Percentiles rank a stretch among this genome's conserved stretches.
These are phyloP conservation scores for Populus hybrid DNA, from an alignment of 441 rosid genomes.

Conservation along the genomic window DNA sequence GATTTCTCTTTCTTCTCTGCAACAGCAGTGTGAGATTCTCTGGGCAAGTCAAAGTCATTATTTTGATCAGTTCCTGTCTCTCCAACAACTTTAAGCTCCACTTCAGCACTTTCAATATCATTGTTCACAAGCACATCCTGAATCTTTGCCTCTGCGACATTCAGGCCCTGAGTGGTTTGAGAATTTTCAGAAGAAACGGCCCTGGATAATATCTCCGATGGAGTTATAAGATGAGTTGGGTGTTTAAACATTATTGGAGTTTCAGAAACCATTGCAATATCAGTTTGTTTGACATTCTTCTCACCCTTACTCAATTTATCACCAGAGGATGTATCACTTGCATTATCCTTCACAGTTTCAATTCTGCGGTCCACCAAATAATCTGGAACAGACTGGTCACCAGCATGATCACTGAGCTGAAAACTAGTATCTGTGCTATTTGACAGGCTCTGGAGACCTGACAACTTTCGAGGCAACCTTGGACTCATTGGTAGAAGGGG, in stretches of 20 bases:
- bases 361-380: slow-evolving; percentile 52
- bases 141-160: slow-evolving; percentile 41
- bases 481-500: slow-evolving; percentile 60
- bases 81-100: slow-evolving; percentile 50
- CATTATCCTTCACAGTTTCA: slow-evolving; percentile 37
- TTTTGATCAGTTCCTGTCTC: slow-evolving; percentile 42
- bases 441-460: slow-evolving; percentile 50
- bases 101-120: slow-evolving; percentile 42
- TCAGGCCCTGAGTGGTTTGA: slow-evolving; percentile 38
- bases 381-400: slow-evolving; percentile 44
- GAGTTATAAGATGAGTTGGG: slow-evolving; percentile 89
- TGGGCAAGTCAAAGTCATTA: slow-evolving; percentile 42
- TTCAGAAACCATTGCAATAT: slow-evolving; percentile 39
- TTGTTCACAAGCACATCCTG: slow-evolving; percentile 48
- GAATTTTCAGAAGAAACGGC: slow-evolving; percentile 49
- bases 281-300: slow-evolving; percentile 42
- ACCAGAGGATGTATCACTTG: slow-evolving; percentile 33
- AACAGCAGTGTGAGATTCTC: slow-evolving; percentile 33
- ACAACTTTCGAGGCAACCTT: slow-evolving; percentile 42
- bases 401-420: slow-evolving; percentile 33
- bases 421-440: slow-evolving; percentile 28
- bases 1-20: slow-evolving; percentile 49
- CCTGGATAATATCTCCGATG: slow-evolving; percentile 63
- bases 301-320: slow-evolving; percentile 48
- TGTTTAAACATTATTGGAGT: slow-evolving; percentile 53